Base-by-base conservation (phyloP, 2,329 filamentous ascomycete genomes). In the Sordariomycetes sp. region DNA sequence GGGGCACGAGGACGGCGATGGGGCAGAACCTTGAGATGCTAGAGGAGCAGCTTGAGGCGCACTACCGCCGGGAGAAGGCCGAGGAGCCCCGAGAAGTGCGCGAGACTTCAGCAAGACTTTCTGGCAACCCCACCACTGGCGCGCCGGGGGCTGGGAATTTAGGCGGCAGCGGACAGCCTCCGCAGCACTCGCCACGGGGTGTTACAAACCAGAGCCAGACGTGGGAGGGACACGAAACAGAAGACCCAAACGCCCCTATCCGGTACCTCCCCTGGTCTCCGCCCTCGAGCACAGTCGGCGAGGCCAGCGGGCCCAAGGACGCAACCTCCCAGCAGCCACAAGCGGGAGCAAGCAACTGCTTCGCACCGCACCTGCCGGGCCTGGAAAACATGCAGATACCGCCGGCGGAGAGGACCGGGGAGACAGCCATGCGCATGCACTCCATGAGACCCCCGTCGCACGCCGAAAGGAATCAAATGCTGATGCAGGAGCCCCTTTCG, bases 21-120 rank as follows among this genome's bases (percentile, higher is more conserved):
- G 62, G 65, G 58, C 61, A 66, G 59, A 67, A 67, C 40, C 58
- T 67, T 2, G 65, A 66, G 32, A 56, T 61, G 1, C 59, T 69
- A 2, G 66, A 67, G 59, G 57, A 54, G 37, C 62, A 64, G 22
- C 57, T 67, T 8, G 65, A 65, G 28, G 60, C 52, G 16, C 55
- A 57, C 22, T 48, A 43, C 14, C 34, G 25, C 10, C 22, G 11
- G 3, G 55, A 48, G 2, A 40, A 43, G 10, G 34, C 2, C 37
- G 18, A 25, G 11, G 16, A 24, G 34, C 24, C 35, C n/a, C 20
- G 8, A 22, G 16, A 3, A 20, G 35, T 11, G 16, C 37, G 16
- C 28, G 25, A 55, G 54, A 4, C 40, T 40, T 14, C 20, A 3
- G 54, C 25, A 20, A 12, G 11, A 24, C 11, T 18, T n/a, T 18